Percentiles rank a stretch among this genome's conserved stretches.
Evolutionary conservation across 2,329 filamentous ascomycete species (phyloP).

Genomic region (Piedraia hortae): DNA sequence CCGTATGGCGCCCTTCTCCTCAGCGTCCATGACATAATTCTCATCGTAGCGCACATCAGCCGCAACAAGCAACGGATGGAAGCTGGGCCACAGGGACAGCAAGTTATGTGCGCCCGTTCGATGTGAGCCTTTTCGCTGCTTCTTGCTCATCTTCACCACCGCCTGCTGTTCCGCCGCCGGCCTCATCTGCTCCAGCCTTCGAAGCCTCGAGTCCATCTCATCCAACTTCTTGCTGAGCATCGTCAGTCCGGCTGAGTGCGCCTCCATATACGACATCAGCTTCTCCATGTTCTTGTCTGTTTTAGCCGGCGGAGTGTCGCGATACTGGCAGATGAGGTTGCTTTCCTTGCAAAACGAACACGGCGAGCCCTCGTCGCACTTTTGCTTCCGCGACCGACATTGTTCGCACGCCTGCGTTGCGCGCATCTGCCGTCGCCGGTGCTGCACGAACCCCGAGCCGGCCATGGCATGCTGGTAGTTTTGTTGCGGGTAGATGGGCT

Average conservation of each 20-base stretch:
- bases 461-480: slow-evolving; percentile 7
- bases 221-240: slow-evolving; percentile 7
- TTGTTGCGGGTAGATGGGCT: slow-evolving; percentile 6
- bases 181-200: slow-evolving; percentile 5
- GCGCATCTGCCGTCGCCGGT: slow-evolving; percentile 13
- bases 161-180: slow-evolving; percentile 1
- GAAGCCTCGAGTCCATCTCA: slow-evolving; percentile 7
- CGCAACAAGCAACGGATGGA: slow-evolving; percentile 10
- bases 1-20: slow-evolving; percentile 13
- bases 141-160: slow-evolving; percentile 5
- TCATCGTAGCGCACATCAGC: slow-evolving; percentile 8
- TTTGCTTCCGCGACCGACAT: slow-evolving; percentile 65
- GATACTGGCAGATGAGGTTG: slow-evolving; percentile 57
- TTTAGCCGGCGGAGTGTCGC: slow-evolving; percentile 73
- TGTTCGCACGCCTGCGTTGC: slow-evolving; percentile 46
- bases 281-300: slow-evolving; percentile 23
- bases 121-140: slow-evolving; percentile 58
- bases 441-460: slow-evolving; percentile 5
- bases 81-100: slow-evolving; percentile 33
- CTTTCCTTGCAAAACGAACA: slow-evolving; percentile 75
- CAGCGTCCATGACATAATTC: slow-evolving; percentile 14
- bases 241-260: slow-evolving; percentile 7
- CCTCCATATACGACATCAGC: slow-evolving; percentile 19
- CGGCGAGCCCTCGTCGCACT: slow-evolving; percentile 67
- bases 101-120: slow-evolving; percentile 72